phyloP scores from a whole-genome alignment of 140 eudicot species.

The Cichorium intybus region DNA sequence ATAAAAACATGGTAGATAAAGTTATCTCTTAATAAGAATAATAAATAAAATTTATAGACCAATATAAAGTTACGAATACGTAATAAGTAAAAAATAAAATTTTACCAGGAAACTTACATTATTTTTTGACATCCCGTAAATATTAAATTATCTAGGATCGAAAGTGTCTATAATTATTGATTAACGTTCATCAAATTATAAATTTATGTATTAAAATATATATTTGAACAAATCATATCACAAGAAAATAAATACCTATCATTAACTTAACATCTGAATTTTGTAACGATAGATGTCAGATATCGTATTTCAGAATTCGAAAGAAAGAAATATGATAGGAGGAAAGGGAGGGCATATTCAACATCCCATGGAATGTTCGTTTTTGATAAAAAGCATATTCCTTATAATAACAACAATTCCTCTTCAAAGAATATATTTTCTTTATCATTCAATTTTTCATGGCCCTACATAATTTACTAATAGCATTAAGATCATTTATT shows the following conservation, averaged over 20 bases:
- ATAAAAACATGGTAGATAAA: neutral
- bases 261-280: no score
- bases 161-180: no score
- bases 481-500: neutral
- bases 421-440: conserved; percentile 18
- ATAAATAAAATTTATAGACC: neutral
- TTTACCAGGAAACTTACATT: neutral
- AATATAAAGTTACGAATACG: neutral
- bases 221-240: no score
- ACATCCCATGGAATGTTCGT: conserved; percentile 9
- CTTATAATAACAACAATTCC: neutral
- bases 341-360: neutral
- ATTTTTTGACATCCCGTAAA: neutral
- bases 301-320: neutral
- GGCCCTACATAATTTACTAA: conserved; percentile 16
- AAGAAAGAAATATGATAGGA: neutral
- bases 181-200: neutral
- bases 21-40: neutral
- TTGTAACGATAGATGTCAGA: no score
- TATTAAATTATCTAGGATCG: no score
- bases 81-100: neutral
- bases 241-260: no score
- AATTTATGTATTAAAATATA: no score
- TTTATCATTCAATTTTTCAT: neutral
- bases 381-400: conserved; percentile 23